Evolutionary conservation across 2,329 filamentous ascomycete genomes (phyloP), one percentile per base, ranked within the genome.

Genomic region (Pseudogymnoascus sp.): DNA sequence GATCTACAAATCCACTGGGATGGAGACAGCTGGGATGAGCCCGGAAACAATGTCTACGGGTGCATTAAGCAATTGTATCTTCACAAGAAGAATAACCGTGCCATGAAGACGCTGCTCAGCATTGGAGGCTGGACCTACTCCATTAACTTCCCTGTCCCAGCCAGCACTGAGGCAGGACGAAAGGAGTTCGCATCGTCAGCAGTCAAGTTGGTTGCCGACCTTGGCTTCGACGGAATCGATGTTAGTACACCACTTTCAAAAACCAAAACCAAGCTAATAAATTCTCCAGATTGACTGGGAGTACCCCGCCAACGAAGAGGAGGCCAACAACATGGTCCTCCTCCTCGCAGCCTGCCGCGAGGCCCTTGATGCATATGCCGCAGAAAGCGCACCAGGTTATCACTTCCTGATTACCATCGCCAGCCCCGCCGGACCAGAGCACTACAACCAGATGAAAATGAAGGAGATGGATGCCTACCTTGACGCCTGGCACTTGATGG

Each of bases 111-210:
- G 1, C 77, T 94, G 25, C 79, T 95, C 6, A 89, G 84, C 58
- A 90, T 95, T 65, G 90, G 90, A 58, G 90, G 90, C 30, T 94
- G 88, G 88, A 90, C 88, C 0, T 93, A 90, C 74, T 91, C 88
- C 1, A 76, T 81, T 67, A 90, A 90, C 72, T 93, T 96, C 70
- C 79, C 88, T 0, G 77, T 78, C 1, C 86, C 86, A 0, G 84
- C 86, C 8, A 84, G 83, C 63, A 88, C 86, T 0, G 79, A 80
- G 0, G 74, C 78, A 2, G 85, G 83, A 14, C 82, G 90, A 14
- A 73, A 78, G 36, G 81, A 67, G 1, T 96, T 96, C 74, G 91
- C 90, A 5, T 74, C 81, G 50, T 83, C 81, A 3, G 84, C 89
- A 2, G 86, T 92, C 0, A 74, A 79, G 6, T 73, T 94, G 60